A percentile compares a stretch with the other conserved stretches of the same genome.
These are phyloP conservation scores for Cladosporium sphaerospermum DNA, from an alignment of 2,329 filamentous ascomycete species.

Conservation along the genomic window DNA sequence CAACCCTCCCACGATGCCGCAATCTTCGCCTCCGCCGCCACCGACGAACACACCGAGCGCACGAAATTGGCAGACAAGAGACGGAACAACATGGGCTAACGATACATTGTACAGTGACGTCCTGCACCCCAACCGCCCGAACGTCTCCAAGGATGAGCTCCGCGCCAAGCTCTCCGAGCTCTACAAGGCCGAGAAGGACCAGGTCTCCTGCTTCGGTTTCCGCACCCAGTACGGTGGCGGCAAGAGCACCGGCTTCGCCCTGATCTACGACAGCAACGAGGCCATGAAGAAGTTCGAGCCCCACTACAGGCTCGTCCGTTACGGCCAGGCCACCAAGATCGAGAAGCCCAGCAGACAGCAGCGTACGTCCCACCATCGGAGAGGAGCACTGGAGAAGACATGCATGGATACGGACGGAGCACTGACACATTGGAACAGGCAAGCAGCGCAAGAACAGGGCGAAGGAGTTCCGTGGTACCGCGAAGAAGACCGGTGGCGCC, in stretches of 20 bases:
- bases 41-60: conserved; percentile 4
- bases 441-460: conserved; percentile 99
- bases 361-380: conserved; percentile 61
- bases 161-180: conserved; percentile 87
- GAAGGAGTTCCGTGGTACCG: conserved; percentile 96
- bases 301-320: conserved; percentile 90
- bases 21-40: conserved; percentile 1
- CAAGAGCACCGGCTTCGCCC: conserved; percentile 98
- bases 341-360: conserved; percentile 98
- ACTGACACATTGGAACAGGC: conserved; percentile 54
- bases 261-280: conserved; percentile 97
- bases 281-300: conserved; percentile 99
- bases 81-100: conserved; percentile 8
- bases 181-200: conserved; percentile 98
- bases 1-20: not conserved
- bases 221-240: conserved; percentile 98
- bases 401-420: conserved; percentile 4
- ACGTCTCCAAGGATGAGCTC: conserved; percentile 99
- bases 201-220: conserved; percentile 97
- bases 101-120: conserved; percentile 66
- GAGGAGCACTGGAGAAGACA: not conserved
- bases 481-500: conserved; percentile 94
- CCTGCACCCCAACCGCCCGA: conserved; percentile 96
- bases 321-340: conserved; percentile 86
- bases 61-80: conserved; percentile 4